These are phyloP conservation scores for Trametes meyenii DNA, from an alignment of 768 basidiomycete genomes.

Conservation along the genomic window DNA sequence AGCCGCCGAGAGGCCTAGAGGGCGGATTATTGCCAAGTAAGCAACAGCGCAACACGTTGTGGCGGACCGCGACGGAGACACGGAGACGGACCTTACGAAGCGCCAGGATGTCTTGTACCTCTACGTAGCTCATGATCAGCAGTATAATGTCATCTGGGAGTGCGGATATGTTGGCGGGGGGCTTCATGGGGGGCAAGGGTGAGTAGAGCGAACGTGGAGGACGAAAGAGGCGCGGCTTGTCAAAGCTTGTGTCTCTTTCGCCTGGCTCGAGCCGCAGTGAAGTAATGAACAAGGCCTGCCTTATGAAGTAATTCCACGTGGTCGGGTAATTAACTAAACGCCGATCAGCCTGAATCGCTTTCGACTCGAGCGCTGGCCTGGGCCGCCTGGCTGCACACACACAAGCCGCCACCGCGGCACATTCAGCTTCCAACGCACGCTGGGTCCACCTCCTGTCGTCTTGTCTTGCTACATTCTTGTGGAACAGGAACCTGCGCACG, in stretches of 20 bases:
- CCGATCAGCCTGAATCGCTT: slow-evolving; percentile 5
- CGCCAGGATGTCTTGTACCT: slow-evolving; percentile 36
- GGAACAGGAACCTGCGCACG: no score
- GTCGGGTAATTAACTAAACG: slow-evolving; percentile 4
- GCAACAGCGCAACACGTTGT: background rate
- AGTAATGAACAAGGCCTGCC: slow-evolving; percentile 17
- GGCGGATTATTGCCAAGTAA: background rate
- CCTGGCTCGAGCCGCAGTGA: background rate
- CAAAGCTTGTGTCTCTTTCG: no score
- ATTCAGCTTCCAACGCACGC: no score
- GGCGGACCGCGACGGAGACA: slow-evolving; percentile 15
- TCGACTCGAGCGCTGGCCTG: no score
- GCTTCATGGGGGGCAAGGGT: background rate
- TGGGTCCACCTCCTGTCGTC: background rate
- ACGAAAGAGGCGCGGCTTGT: slow-evolving; percentile 5
- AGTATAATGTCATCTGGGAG: slow-evolving; percentile 40
- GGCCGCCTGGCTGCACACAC: no score
- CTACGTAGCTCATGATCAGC: slow-evolving; percentile 35
- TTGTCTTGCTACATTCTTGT: background rate
- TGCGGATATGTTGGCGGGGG: slow-evolving; percentile 22
- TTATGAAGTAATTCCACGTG: slow-evolving; percentile 12
- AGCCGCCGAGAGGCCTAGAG: slow-evolving; percentile 36
- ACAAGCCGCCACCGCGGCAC: no score
- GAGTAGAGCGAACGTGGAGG: background rate
- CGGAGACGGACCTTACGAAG: slow-evolving; percentile 35